Conservation (phyloP, 163 green algal genomes). For the Scenedesmus sp. region DNA sequence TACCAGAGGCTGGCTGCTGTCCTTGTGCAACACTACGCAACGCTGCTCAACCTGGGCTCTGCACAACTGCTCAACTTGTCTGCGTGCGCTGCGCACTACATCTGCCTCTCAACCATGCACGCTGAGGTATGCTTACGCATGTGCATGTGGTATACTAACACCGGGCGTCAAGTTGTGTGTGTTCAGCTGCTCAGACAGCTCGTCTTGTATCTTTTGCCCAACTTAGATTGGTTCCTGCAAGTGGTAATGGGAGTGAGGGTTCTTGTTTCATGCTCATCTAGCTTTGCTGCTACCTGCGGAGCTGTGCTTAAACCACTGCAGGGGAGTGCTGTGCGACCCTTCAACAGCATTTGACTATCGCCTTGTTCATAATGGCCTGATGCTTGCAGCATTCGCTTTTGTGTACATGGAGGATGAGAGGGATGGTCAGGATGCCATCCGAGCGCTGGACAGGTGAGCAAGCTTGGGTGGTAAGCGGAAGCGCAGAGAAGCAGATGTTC, state of each 20-base stretch:
- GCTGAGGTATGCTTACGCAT: not conserved
- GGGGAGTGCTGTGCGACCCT: not conserved
- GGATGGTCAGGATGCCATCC: slow-evolving; percentile 85
- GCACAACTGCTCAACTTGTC: not conserved
- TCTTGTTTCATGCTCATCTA: not conserved
- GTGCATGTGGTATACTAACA: not conserved
- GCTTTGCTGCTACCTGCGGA: not conserved
- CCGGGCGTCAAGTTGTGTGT: no score
- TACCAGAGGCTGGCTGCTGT: not conserved
- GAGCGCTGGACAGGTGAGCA: slow-evolving; percentile 71
- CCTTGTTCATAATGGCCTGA: not conserved
- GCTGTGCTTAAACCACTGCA: not conserved
- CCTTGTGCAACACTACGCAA: not conserved
- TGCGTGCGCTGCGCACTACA: not conserved
- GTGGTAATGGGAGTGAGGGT: not conserved
- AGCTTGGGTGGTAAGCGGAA: no score
- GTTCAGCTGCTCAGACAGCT: no score
- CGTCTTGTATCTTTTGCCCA: no score
- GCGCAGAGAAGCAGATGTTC: no score
- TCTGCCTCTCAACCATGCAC: slow-evolving; percentile 4
- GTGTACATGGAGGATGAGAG: slow-evolving; percentile 83
- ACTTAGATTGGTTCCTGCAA: not conserved
- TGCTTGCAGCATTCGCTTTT: slow-evolving; percentile 79
- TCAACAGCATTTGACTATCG: not conserved
- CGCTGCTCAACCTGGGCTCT: slow-evolving; percentile 1